A percentile compares a stretch with the other conserved stretches of the same genome.
Evolutionary conservation across 2,329 filamentous ascomycete genomes (phyloP).

Genomic region (Talaromyces sp.): DNA sequence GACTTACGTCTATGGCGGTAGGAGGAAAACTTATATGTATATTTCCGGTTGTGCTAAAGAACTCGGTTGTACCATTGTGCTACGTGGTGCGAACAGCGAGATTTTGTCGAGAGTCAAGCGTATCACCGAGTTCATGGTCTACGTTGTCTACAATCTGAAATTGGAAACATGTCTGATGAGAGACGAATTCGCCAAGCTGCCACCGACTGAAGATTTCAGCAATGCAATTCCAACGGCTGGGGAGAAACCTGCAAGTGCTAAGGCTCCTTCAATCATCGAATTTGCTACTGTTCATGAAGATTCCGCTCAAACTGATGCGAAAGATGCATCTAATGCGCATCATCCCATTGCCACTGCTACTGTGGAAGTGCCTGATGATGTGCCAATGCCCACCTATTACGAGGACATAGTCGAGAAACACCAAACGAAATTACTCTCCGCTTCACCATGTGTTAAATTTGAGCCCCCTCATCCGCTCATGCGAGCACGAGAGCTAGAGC

Average conservation of each 20-base stretch:
- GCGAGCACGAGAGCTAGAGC: slow-evolving; percentile 86
- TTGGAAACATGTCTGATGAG: slow-evolving; percentile 91
- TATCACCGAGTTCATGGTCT: slow-evolving; percentile 98
- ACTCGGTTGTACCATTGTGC: slow-evolving; percentile 88
- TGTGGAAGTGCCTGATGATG: slow-evolving; percentile 65
- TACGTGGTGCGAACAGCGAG: slow-evolving; percentile 73
- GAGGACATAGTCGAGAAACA: slow-evolving; percentile 93
- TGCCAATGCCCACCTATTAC: slow-evolving; percentile 86
- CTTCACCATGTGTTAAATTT: slow-evolving; percentile 94
- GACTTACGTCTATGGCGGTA: slow-evolving; percentile 80
- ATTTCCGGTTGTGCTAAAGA: slow-evolving; percentile 85
- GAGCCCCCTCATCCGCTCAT: slow-evolving; percentile 89
- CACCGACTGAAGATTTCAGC: slow-evolving; percentile 53
- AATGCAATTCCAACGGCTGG: slow-evolving; percentile 18
- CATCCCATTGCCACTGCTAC: slow-evolving; percentile 22
- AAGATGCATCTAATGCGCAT: slow-evolving; percentile 20
- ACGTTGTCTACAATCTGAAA: slow-evolving; percentile 96
- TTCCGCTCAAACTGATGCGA: slow-evolving; percentile 19
- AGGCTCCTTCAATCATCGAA: slow-evolving; percentile 4
- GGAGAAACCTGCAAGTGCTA: slow-evolving; percentile 14
- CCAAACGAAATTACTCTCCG: slow-evolving; percentile 87
- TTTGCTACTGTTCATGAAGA: slow-evolving; percentile 9
- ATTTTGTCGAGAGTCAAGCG: slow-evolving; percentile 77
- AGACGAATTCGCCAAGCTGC: slow-evolving; percentile 85
- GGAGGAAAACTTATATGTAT: slow-evolving; percentile 94